Evolutionary conservation across 2,329 filamentous ascomycete species (phyloP), one percentile per base, ranked within the genome.

Genomic region (Fusarium newnesense): DNA sequence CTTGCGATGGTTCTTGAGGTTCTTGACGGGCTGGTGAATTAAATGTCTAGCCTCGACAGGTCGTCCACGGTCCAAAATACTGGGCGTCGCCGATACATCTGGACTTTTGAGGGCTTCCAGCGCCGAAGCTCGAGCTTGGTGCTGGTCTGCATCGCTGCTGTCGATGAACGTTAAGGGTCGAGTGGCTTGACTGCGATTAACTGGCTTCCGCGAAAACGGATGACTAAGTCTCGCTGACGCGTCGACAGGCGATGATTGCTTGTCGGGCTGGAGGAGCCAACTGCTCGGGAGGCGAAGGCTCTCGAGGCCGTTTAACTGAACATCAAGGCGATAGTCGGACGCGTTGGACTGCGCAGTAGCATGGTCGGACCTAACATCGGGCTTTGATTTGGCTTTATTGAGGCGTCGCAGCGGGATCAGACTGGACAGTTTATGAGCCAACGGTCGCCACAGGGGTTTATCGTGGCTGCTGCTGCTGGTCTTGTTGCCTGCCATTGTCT

Each of bases 31-130:
- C 15, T 70, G 67, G 15, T 47, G 67, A 50, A 70, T 70, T 30
- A 70, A 50, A 66, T 70, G 66, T 1, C 60, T 58, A n/a, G 67
- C 47, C 36, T 70, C 66, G 24, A 70, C 34, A 2, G 67, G 67
- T 28, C 67, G 53, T 18, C 67, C 67, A 15, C 67, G 67, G 36
- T 70, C 66, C 15, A 70, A 11, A 6, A 70, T 56, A 39, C 67
- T 66, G 0, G 58, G 59, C 11, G 26, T 32, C 4, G 42, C 19
- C 11, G 50, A 54, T 7, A 24, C 26, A 54, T 65, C 60, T 2
- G 32, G 5, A 9, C 37, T 37, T 10, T 42, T 46, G 24, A 70
- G 28, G 15, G n/a, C 43, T 26, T 67, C 47, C 21, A 65, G 42
- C 2, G 67, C 32, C 16, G 66, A 70, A 1, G 47, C 52, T 16